These are phyloP conservation scores for Nectriaceae sp. DNA, from an alignment of 2,329 filamentous ascomycete species.

Conservation along the genomic window DNA sequence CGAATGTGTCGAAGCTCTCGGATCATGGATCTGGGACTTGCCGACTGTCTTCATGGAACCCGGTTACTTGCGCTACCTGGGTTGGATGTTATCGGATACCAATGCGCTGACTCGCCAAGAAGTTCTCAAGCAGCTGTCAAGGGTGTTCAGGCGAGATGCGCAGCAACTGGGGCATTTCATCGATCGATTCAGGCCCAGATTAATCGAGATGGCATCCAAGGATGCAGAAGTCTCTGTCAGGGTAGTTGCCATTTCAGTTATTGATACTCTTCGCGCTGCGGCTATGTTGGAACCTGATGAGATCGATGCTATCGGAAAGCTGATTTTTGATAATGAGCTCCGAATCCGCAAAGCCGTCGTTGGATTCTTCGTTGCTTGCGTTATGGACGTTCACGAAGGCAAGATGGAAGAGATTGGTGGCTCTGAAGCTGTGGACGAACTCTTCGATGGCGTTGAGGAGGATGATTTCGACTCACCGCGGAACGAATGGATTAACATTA, in stretches of 20 bases:
- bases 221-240: slow-evolving; percentile 83
- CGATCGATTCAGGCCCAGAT: slow-evolving; percentile 80
- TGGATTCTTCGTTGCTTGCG: slow-evolving; percentile 85
- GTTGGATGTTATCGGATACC: slow-evolving; percentile 91
- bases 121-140: slow-evolving; percentile 79
- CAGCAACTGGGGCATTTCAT: slow-evolving; percentile 90
- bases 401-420: slow-evolving; percentile 86
- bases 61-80: slow-evolving; percentile 86
- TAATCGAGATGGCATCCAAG: slow-evolving; percentile 89
- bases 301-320: slow-evolving; percentile 81
- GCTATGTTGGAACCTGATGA: slow-evolving; percentile 90
- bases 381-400: slow-evolving; percentile 77
- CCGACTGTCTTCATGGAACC: slow-evolving; percentile 90
- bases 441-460: slow-evolving; percentile 67
- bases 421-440: slow-evolving; percentile 72
- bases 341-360: slow-evolving; percentile 87
- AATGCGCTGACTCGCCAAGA: slow-evolving; percentile 76
- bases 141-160: slow-evolving; percentile 77
- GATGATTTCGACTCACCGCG: slow-evolving; percentile 77
- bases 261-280: slow-evolving; percentile 79
- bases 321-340: slow-evolving; percentile 86
- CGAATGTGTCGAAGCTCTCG: slow-evolving; percentile 85
- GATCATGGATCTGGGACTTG: slow-evolving; percentile 83
- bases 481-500: slow-evolving; percentile 86
- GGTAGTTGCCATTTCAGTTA: slow-evolving; percentile 75